Conservation (phyloP, 108 stramenopile genomes). For the Fragilaria crotonensis region DNA sequence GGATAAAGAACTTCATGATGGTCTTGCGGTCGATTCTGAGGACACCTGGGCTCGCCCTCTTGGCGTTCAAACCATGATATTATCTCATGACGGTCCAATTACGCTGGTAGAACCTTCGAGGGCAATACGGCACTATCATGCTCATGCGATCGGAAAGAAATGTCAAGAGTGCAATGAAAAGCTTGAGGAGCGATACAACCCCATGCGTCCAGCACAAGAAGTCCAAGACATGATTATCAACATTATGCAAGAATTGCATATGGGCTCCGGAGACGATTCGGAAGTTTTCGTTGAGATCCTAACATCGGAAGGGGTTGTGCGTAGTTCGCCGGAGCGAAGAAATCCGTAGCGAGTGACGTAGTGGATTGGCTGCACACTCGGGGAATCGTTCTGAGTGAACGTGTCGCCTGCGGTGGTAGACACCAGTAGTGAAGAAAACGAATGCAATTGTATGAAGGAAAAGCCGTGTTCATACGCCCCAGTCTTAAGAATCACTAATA, state of each 20-base stretch:
- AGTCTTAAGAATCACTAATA: too few relatives aligned
- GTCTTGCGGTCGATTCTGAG: neutral
- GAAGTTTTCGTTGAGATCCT: constrained; percentile 4
- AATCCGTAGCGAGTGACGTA: neutral
- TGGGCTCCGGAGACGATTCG: neutral
- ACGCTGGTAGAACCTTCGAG: constrained; percentile 7
- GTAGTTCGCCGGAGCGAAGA: constrained; percentile 5
- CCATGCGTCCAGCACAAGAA: neutral
- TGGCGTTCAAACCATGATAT: constrained; percentile 15
- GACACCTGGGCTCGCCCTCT: constrained; percentile 21
- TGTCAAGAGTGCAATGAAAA: neutral
- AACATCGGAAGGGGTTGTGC: neutral
- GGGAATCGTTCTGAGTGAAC: too few relatives aligned
- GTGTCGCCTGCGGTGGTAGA: too few relatives aligned
- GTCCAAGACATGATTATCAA: neutral
- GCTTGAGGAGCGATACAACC: neutral
- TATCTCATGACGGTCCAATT: neutral
- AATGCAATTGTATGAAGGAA: too few relatives aligned
- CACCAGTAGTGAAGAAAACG: too few relatives aligned
- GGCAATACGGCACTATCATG: neutral
- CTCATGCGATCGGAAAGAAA: neutral
- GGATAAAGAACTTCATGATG: constrained; percentile 13
- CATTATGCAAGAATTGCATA: neutral
- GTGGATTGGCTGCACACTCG: too few relatives aligned
- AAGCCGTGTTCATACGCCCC: too few relatives aligned